Evolutionary conservation across 1,284 basidiomycete species (phyloP).

Genomic region (Ganoderma lingzhi): DNA sequence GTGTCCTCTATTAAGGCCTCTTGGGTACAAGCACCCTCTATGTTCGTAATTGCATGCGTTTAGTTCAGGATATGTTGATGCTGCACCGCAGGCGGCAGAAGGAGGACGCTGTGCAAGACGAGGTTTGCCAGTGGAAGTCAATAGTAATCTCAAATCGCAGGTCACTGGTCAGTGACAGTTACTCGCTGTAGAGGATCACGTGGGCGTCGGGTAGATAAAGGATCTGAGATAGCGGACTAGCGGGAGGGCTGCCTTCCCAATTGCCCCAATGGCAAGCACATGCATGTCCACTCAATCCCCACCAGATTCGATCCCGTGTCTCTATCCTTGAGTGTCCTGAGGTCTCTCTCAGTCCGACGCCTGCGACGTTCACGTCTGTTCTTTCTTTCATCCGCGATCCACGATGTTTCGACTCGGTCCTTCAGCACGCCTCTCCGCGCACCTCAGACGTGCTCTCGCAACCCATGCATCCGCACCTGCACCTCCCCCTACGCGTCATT

Average conservation of each 20-base stretch:
- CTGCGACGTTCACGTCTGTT: background rate
- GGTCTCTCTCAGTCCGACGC: conserved; percentile 1
- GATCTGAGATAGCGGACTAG: conserved; percentile 24
- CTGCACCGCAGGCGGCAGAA: background rate
- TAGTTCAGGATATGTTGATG: background rate
- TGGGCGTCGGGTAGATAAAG: conserved; percentile 12
- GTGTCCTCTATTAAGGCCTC: background rate
- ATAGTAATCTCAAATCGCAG: background rate
- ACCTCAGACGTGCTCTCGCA: conserved; percentile 60
- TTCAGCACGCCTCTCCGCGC: conserved; percentile 32
- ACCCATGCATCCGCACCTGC: conserved; percentile 58
- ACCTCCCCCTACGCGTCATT: conserved; percentile 50
- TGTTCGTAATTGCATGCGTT: background rate
- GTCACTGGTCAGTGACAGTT: background rate
- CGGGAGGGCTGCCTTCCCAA: conserved; percentile 14
- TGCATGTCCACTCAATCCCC: conserved; percentile 39
- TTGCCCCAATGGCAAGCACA: conserved; percentile 15
- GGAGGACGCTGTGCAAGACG: background rate
- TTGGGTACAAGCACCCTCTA: too few species aligned
- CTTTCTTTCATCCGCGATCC: conserved; percentile 4
- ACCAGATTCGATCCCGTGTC: conserved; percentile 14
- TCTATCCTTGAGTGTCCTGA: background rate
- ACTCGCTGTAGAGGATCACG: conserved; percentile 10
- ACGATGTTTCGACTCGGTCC: conserved; percentile 41
- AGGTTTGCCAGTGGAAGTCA: background rate